Evolutionary conservation across 2,329 filamentous ascomycete species (phyloP), one percentile per base, ranked within the genome.

Genomic region (Colletotrichum somersetense): DNA sequence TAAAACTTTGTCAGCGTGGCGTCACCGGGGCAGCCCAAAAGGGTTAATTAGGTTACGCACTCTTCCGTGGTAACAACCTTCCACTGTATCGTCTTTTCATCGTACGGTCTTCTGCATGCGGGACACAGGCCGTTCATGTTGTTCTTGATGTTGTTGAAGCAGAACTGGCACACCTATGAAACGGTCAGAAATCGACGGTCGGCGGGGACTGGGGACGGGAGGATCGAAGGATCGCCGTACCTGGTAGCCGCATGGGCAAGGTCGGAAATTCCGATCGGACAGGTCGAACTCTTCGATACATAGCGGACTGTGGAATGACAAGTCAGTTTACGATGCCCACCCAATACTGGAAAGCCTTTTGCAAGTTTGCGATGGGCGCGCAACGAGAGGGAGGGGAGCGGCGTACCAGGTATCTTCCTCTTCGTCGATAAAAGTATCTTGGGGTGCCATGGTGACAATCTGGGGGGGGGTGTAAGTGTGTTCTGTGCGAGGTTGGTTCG

Each of bases 281-380:
- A 99, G 91, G 83, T 99, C 97, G 80, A 99, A 97, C 85, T 99
- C 97, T 85, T 99, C 96, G 80, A 99, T 97, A 81, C 96, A 99
- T 75, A 99, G 92, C 77, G 96, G 96, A 83, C 96, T 99, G 78
- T 67, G 79, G 71, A 78, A 74, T 20, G 40, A 62, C 40, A 33
- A 38, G 74, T 82, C 66, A 80, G 79, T 65, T 59, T 50, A 48
- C 16, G 70, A 53, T 67, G 64, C 66, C 56, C 26, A 62, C 66
- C 56, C 26, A 62, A 67, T n/a, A 44, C 6, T 30, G 16, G 10
- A 35, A 55, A 46, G 40, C 20, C 48, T 55, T 59, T 26, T 50
- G 23, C 33, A 62, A 23, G n/a, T 38, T 30, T 26, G 44, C 62
- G 62, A 57, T 35, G 50, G 48, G 56, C 50, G 62, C 52, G 44